Evolutionary conservation across 1,284 basidiomycete genomes (phyloP).

Genomic region (Cryptococcus floricola): DNA sequence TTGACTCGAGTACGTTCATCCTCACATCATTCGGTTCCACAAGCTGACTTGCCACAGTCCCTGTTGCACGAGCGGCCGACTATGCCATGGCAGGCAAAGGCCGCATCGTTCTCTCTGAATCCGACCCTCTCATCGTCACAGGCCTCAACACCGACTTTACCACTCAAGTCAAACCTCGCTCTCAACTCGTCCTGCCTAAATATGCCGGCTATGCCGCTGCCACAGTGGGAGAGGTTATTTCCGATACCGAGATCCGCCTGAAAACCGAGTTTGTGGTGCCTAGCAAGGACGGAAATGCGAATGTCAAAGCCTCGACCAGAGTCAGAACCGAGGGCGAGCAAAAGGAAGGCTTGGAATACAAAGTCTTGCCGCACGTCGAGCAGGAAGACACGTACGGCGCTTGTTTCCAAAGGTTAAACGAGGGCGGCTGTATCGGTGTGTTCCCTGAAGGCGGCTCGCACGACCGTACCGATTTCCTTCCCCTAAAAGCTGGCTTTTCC

Average conservation of each 20-base stretch:
- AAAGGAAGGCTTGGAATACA: conserved; percentile 64
- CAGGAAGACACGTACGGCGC: conserved; percentile 93
- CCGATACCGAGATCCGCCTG: conserved; percentile 74
- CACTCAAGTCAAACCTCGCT: conserved; percentile 69
- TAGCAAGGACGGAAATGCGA: conserved; percentile 50
- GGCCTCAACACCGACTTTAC: conserved; percentile 76
- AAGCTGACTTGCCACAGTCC: conserved; percentile 57
- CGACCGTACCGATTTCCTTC: conserved; percentile 89
- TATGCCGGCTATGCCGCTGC: conserved; percentile 71
- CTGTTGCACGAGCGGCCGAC: conserved; percentile 89
- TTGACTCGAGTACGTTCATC: conserved; percentile 78
- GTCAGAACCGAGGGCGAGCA: conserved; percentile 63
- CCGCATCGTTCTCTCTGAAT: conserved; percentile 64
- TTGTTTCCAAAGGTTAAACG: conserved; percentile 83
- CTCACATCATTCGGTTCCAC: conserved; percentile 1
- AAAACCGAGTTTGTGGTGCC: conserved; percentile 73
- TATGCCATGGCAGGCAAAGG: conserved; percentile 76
- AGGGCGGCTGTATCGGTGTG: conserved; percentile 87
- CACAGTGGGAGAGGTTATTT: conserved; percentile 83
- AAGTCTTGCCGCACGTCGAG: conserved; percentile 77
- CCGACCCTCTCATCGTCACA: conserved; percentile 72
- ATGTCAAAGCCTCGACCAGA: conserved; percentile 68
- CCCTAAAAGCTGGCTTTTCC: conserved; percentile 91
- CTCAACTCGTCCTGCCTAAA: conserved; percentile 87
- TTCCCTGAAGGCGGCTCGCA: conserved; percentile 98